These are phyloP conservation scores for Flaveria robusta DNA, from an alignment of 129 eudicot genomes.

Conservation along the genomic window DNA sequence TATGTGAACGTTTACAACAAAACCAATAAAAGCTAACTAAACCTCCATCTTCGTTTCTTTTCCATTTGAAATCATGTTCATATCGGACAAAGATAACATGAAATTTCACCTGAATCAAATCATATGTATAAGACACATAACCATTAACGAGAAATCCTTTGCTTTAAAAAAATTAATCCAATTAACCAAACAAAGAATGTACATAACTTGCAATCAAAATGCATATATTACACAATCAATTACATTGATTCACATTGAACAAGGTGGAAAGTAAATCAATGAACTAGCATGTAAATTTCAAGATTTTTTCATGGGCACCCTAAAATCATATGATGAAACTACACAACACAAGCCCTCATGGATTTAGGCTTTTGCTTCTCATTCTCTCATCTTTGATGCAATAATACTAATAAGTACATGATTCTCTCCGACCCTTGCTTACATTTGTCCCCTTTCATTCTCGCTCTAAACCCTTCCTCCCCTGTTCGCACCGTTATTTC, in stretches of 20 bases:
- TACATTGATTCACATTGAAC: conserved; percentile 14
- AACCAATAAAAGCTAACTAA: background rate
- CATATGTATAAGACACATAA: background rate
- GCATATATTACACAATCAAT: background rate
- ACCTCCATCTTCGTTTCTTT: background rate
- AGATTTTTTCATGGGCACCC: conserved; percentile 37
- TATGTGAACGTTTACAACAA: background rate
- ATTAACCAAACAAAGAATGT: conserved; percentile 11
- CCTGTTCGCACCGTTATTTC: conserved; percentile 15
- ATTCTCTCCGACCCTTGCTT: conserved; percentile 73
- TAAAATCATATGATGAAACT: conserved; percentile 30
- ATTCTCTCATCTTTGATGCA: conserved; percentile 31
- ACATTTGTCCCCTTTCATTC: conserved; percentile 38
- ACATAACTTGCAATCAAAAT: background rate
- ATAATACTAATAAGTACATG: conserved; percentile 34
- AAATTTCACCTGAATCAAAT: background rate
- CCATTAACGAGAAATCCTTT: background rate
- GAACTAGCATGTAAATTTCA: conserved; percentile 9
- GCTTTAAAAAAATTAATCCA: background rate
- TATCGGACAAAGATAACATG: background rate
- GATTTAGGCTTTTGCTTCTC: conserved; percentile 48
- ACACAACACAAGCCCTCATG: conserved; percentile 42
- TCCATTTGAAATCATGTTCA: background rate
- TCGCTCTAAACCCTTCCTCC: conserved; percentile 33
- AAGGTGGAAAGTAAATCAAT: conserved; percentile 1